Base-by-base conservation (phyloP, 129 eudicot genomes). In the Rutidosis leptorrhynchoides region DNA sequence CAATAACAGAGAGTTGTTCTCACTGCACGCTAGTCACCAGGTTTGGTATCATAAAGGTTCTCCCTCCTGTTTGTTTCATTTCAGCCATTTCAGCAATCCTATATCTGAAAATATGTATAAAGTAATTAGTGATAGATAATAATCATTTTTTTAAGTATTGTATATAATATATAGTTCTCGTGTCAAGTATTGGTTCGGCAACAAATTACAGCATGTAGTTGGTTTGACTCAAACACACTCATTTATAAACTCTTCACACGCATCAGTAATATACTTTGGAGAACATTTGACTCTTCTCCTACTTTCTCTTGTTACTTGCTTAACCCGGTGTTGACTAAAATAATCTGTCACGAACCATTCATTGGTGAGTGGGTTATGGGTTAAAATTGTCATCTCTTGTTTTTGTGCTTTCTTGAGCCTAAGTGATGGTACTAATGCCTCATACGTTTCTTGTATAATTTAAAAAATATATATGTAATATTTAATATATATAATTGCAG, bases 21-120 rank as follows among this genome's bases (percentile, higher is more conserved):
- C 84, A 11, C 70, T 93, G 33, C 77, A 82, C 67, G 82, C 89
- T 72, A 64, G 83, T 62, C 92, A 83, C 77, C 96, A 93, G 77
- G 98, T 93, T 82, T 56, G 24, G 24, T 20, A 69, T 58, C 21
- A 37, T 8, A 45, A 52, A 6, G 45, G 5, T 45, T 51, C 11
- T 57, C 19, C 30, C 23, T 46, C 58, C 37, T 21, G 23, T 29
- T 56, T 71, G 42, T 42, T 43, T 43, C 11, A 22, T 65, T 74
- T 54, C 64, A 63, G 46, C 19, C 64, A 25, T 23, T n/a, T 33
- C 64, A 72, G 11, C 46, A 42, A 40, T 56, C 43, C 35, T 42
- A 51, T 66, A 49, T 49, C 21, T 30, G 30, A 29, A n/a, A 19
- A 66, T 49, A 65, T 16, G 46, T 15, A 37, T 37, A 3, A 37